Base-by-base conservation (phyloP, 2,329 filamentous ascomycete species). In the Talaromyces sp. region DNA sequence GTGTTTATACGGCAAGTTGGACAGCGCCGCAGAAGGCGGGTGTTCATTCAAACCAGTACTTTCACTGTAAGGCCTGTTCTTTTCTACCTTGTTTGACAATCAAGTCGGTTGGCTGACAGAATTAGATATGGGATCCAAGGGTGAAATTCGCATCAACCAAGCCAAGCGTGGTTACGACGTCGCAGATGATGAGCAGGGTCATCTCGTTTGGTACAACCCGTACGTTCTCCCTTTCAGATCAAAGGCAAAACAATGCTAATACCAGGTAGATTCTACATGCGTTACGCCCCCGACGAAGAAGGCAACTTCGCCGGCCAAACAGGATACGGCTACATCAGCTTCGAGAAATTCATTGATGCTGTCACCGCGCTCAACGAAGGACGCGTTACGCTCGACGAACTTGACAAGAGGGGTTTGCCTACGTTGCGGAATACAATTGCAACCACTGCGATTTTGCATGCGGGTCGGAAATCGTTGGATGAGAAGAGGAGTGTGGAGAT, bases 41-140 rank as follows among this genome's bases (percentile, higher is more conserved):
- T 59, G 93, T 97, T n/a, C 94, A 97, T 80, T 94, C 90, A 1
- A 96, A 96, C 78, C 93, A 97, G 81, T 95, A 97, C 81, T 97
- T 97, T 83, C 93, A 97, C 80, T 97, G 79, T 81, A 73, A 35
- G 77, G 70, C 33, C 3, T 31, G 7, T 19, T 13, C 61, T 33
- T 49, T 59, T 52, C 31, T 37, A 8, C 11, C 9, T 5, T 54
- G 4, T 31, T 35, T 17, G 25, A 17, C 7, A 5, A 31, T 31
- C 4, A 31, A 31, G 4, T 31, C 59, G 11, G 64, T 67, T 31
- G n/a, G 11, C 60, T 67, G 19, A 66, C 67, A 19, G 13, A 39
- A 41, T 31, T 43, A 81, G 79, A 95, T 81, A 89, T 97, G 81
- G 93, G 87, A 3, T 86, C 87, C 67, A 87, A 89, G 64, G 93